phyloP scores from a whole-genome alignment of 495 filamentous ascomycete species.

The Penicillium bovifimosum region DNA sequence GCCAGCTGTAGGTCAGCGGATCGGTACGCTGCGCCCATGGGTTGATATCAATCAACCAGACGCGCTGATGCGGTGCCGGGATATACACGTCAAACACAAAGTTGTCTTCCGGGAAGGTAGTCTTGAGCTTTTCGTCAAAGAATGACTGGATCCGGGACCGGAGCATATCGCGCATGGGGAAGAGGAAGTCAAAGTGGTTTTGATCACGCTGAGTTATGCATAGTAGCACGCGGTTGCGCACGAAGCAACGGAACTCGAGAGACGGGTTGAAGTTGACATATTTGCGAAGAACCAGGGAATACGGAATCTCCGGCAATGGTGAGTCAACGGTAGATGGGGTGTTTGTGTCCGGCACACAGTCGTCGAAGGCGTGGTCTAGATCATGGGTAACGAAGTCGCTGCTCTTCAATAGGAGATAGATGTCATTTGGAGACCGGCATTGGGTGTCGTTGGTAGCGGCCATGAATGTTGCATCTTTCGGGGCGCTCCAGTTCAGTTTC shows the following conservation, averaged over 20 bases:
- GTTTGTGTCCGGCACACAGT: conserved; percentile 48
- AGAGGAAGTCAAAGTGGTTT: conserved; percentile 82
- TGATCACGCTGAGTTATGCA: conserved; percentile 85
- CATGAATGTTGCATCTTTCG: conserved; percentile 97
- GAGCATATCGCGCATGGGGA: conserved; percentile 57
- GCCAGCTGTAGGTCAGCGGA: conserved; percentile 82
- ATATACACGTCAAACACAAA: conserved; percentile 91
- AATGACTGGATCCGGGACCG: conserved; percentile 58
- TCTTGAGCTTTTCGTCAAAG: conserved; percentile 64
- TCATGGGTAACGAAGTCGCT: conserved; percentile 93
- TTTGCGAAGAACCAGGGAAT: conserved; percentile 75
- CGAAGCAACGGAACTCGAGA: conserved; percentile 93
- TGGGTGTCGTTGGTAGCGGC: conserved; percentile 83
- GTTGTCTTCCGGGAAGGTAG: conserved; percentile 73
- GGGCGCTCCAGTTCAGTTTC: conserved; percentile 95
- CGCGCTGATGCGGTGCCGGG: conserved; percentile 67
- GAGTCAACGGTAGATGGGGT: conserved; percentile 2
- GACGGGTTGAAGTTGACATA: conserved; percentile 82
- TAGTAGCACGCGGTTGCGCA: conserved; percentile 68
- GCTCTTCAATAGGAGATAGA: conserved; percentile 89
- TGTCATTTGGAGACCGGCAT: conserved; percentile 78
- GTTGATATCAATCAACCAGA: conserved; percentile 90
- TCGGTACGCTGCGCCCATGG: conserved; percentile 92
- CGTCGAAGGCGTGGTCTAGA: conserved; percentile 86
- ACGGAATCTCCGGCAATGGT: conserved; percentile 43